These are phyloP conservation scores for Backusella westeae DNA, from an alignment of 192 early-diverging fungal species.

Conservation along the genomic window DNA sequence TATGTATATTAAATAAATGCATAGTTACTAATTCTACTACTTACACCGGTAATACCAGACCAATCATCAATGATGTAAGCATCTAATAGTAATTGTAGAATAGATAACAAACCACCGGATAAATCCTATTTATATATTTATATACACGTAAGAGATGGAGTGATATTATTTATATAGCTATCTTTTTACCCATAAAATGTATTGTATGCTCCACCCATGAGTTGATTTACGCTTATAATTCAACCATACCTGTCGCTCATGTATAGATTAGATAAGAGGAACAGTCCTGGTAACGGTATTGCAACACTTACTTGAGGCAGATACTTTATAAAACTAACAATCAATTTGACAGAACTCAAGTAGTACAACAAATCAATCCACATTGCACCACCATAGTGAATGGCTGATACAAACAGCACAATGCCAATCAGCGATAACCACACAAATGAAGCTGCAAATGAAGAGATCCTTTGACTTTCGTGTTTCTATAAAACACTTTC, in stretches of 20 bases:
- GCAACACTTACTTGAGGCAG: constrained; percentile 55
- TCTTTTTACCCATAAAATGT: constrained; percentile 62
- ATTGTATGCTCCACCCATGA: constrained; percentile 81
- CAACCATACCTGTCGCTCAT: constrained; percentile 47
- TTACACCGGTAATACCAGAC: constrained; percentile 50
- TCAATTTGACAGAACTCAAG: constrained; percentile 72
- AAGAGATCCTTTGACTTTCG: constrained; percentile 42
- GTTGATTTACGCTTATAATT: constrained; percentile 78
- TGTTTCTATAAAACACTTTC: constrained; percentile 19
- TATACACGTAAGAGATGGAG: not conserved
- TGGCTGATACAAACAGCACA: constrained; percentile 23
- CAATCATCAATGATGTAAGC: constrained; percentile 54
- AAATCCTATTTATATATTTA: constrained; percentile 51
- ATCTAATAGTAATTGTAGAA: constrained; percentile 78
- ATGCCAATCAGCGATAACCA: constrained; percentile 31
- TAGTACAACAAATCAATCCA: constrained; percentile 69
- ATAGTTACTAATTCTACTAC: not conserved
- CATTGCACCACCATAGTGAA: constrained; percentile 21
- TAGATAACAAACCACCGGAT: constrained; percentile 72
- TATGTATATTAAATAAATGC: not conserved
- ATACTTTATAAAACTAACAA: constrained; percentile 76
- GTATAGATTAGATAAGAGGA: too few relatives aligned
- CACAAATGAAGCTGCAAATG: constrained; percentile 36
- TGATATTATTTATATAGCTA: not conserved
- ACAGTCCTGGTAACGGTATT: not conserved